Evolutionary conservation across 257 asterid species (phyloP).

Genomic region (Mitragyna speciosa): DNA sequence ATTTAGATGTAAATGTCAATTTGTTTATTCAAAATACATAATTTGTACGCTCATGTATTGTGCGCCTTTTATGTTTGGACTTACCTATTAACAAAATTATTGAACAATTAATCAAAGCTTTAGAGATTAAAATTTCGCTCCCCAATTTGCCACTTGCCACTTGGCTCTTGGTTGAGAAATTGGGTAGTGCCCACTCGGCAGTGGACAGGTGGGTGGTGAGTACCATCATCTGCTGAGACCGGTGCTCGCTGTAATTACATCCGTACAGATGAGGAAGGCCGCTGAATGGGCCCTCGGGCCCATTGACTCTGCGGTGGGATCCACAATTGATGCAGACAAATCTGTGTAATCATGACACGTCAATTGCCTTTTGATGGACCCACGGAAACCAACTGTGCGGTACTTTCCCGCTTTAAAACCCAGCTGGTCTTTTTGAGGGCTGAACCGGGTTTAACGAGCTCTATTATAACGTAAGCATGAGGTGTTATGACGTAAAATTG

Average conservation of each 20-base stretch:
- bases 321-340: not conserved
- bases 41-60: no score
- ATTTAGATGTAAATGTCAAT: no score
- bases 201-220: not conserved
- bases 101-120: no score
- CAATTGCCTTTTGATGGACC: not conserved
- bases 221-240: not conserved
- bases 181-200: not conserved
- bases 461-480: slow-evolving; percentile 13
- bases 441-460: not conserved
- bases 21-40: no score
- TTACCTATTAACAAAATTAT: not conserved
- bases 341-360: slow-evolving; percentile 9
- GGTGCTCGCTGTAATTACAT: not conserved
- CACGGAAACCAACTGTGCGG: not conserved
- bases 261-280: slow-evolving; percentile 3
- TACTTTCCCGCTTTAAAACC: not conserved
- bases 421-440: not conserved
- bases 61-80: no score
- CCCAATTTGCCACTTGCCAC: not conserved
- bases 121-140: no score
- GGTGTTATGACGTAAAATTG: not conserved
- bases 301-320: no score
- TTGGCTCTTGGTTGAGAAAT: no score
- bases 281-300: not conserved